These are phyloP conservation scores for Kurtzmaniella fragi DNA, from an alignment of 805 yeast species.

Conservation along the genomic window DNA sequence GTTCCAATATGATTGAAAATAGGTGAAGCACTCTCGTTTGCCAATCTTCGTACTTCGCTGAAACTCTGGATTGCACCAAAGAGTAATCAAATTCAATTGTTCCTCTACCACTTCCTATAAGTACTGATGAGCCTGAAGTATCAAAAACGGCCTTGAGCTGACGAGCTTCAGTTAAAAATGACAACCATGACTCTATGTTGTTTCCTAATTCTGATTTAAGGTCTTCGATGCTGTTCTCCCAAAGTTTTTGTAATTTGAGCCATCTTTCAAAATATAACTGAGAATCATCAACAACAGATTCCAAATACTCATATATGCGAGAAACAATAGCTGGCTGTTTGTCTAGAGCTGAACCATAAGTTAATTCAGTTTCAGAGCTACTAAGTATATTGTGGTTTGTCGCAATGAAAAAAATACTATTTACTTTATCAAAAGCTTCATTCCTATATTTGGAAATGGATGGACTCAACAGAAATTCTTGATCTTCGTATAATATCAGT, in stretches of 20 bases:
- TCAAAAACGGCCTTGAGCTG: slow-evolving; percentile 46
- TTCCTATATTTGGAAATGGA: slow-evolving; percentile 32
- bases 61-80: slow-evolving; percentile 49
- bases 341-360: no score
- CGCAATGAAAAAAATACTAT: slow-evolving; percentile 11
- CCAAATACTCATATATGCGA: no score
- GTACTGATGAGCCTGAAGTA: slow-evolving; percentile 32
- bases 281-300: slow-evolving; percentile 23
- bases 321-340: no score
- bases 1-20: slow-evolving; percentile 36
- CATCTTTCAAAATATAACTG: slow-evolving; percentile 42
- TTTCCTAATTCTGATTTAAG: slow-evolving; percentile 11
- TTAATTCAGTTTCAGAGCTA: not conserved
- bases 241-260: slow-evolving; percentile 51
- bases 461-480: slow-evolving; percentile 35
- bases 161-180: slow-evolving; percentile 39
- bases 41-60: slow-evolving; percentile 55
- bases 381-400: slow-evolving; percentile 11
- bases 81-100: slow-evolving; percentile 39
- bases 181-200: slow-evolving; percentile 45
- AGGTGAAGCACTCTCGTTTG: slow-evolving; percentile 39
- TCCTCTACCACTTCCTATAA: slow-evolving; percentile 30
- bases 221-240: slow-evolving; percentile 46
- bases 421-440: slow-evolving; percentile 16
- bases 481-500: slow-evolving; percentile 23